Percentiles rank a stretch among this genome's conserved stretches.
Evolutionary conservation across 805 yeast species (phyloP).

Genomic region (Candida taoyuanica): DNA sequence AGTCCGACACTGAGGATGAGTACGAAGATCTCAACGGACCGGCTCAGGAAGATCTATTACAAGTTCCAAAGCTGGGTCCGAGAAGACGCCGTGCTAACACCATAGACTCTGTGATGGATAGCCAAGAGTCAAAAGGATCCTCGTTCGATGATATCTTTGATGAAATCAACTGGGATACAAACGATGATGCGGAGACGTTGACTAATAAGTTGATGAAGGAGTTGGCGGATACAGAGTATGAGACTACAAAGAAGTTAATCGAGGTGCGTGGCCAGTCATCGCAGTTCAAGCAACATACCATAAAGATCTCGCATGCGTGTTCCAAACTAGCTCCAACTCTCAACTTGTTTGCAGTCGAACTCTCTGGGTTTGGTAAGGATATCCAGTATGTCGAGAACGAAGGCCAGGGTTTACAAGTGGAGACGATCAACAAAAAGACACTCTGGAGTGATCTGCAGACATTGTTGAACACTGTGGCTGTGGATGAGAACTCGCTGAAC

Average conservation of each 20-base stretch:
- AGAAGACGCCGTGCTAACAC: slow-evolving; percentile 25
- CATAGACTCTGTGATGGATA: slow-evolving; percentile 32
- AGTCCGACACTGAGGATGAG: slow-evolving; percentile 21
- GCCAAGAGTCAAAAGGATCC: slow-evolving; percentile 17
- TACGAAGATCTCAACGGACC: slow-evolving; percentile 17
- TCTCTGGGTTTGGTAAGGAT: slow-evolving; percentile 61
- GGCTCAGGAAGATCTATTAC: slow-evolving; percentile 3
- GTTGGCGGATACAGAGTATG: slow-evolving; percentile 56
- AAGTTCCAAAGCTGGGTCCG: slow-evolving; percentile 8
- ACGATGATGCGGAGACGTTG: slow-evolving; percentile 57
- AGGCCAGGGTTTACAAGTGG: slow-evolving; percentile 79
- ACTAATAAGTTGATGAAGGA: slow-evolving; percentile 55
- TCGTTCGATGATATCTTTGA: slow-evolving; percentile 63
- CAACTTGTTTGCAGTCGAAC: slow-evolving; percentile 54
- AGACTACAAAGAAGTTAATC: slow-evolving; percentile 52
- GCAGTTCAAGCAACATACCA: slow-evolving; percentile 38
- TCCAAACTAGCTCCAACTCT: slow-evolving; percentile 49
- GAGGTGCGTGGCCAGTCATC: slow-evolving; percentile 43
- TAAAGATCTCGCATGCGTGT: slow-evolving; percentile 47
- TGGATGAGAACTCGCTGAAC: slow-evolving; percentile 51
- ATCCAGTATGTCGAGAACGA: slow-evolving; percentile 67
- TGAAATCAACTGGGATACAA: slow-evolving; percentile 71
- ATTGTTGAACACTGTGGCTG: slow-evolving; percentile 65
- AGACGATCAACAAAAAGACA: slow-evolving; percentile 74
- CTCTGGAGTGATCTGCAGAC: slow-evolving; percentile 65